Evolutionary conservation across 352 stramenopile species (phyloP).

Genomic region (Phytopythium ostracodes): DNA sequence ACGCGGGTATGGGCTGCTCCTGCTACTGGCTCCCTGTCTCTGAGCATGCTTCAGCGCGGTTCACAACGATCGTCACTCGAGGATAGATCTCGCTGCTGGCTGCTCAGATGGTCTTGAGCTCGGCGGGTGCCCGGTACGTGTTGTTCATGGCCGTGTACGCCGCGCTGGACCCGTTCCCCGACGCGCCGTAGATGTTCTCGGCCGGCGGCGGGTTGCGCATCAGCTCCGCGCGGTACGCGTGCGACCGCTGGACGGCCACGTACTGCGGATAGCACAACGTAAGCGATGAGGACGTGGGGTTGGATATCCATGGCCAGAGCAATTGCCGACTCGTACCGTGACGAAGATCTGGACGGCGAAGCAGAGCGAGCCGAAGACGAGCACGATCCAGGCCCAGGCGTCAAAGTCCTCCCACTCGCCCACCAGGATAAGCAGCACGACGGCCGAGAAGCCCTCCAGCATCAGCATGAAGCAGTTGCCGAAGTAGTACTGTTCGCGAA

Average conservation of each 20-base stretch:
- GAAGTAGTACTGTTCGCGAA: constrained; percentile 67
- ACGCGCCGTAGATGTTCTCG: constrained; percentile 68
- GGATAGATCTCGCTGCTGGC: neutral
- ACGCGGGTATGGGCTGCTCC: neutral
- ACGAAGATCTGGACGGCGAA: constrained; percentile 69
- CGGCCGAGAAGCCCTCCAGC: constrained; percentile 64
- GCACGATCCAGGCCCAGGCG: constrained; percentile 63
- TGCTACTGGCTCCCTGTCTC: neutral
- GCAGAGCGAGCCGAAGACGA: constrained; percentile 63
- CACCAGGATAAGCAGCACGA: constrained; percentile 72
- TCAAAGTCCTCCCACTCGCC: constrained; percentile 78
- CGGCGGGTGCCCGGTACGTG: constrained; percentile 42
- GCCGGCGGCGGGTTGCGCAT: constrained; percentile 77
- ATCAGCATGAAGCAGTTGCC: constrained; percentile 85
- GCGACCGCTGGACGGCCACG: constrained; percentile 65
- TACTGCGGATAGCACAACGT: constrained; percentile 28
- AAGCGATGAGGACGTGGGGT: neutral
- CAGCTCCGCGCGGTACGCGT: constrained; percentile 76
- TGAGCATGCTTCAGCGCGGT: neutral
- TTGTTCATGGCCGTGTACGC: constrained; percentile 67
- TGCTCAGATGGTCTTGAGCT: constrained; percentile 75
- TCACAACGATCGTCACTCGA: neutral
- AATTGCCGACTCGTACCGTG: constrained; percentile 40
- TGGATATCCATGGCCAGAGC: neutral
- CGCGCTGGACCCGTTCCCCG: constrained; percentile 28